These are phyloP conservation scores for Dictyostelium gargantuum DNA, from an alignment of 208 protist genomes.

Conservation along the genomic window DNA sequence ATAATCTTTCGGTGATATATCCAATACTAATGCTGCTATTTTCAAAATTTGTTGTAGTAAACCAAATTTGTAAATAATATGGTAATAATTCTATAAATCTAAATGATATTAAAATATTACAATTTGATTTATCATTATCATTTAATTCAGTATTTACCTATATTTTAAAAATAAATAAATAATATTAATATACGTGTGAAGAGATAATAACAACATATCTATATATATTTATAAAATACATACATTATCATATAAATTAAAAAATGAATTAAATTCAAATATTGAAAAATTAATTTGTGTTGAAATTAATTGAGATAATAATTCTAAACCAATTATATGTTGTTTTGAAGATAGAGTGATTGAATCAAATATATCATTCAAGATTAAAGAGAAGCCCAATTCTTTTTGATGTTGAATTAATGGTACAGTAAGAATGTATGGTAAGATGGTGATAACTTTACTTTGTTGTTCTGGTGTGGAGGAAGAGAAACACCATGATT, in stretches of 20 bases:
- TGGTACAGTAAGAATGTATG: background rate
- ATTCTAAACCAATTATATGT: slow-evolving; percentile 11
- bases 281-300: background rate
- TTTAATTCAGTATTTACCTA: background rate
- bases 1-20: background rate
- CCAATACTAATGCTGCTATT: background rate
- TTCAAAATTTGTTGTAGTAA: background rate
- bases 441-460: background rate
- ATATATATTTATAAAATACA: background rate
- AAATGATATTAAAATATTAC: background rate
- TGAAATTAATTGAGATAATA: background rate
- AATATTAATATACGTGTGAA: background rate
- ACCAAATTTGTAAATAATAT: background rate
- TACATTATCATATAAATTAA: background rate
- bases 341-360: background rate
- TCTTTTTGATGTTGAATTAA: background rate
- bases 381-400: background rate
- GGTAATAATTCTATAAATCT: background rate
- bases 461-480: background rate
- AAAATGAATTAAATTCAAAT: background rate
- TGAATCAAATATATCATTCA: slow-evolving; percentile 1
- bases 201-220: background rate
- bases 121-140: background rate
- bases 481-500: slow-evolving; percentile 8
- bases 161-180: background rate